A percentile compares a stretch with the other conserved stretches of the same genome.
Conservation (phyloP, 2,329 filamentous ascomycete genomes). For the Penicillium sp. region DNA sequence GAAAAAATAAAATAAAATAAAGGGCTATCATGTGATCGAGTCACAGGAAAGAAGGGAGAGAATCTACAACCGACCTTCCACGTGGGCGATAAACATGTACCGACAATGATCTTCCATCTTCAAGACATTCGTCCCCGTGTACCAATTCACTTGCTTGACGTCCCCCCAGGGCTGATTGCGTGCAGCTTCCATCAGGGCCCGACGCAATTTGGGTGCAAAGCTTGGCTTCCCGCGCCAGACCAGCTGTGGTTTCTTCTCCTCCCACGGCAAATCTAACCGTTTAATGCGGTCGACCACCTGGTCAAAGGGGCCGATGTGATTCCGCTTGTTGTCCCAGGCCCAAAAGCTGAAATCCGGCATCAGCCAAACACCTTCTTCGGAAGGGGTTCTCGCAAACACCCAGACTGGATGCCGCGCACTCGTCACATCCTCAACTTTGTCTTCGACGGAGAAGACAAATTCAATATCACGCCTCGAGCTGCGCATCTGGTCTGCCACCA, state of each 20-base stretch:
- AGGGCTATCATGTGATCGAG: background rate
- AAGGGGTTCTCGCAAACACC: conserved; percentile 37
- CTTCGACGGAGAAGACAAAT: conserved; percentile 42
- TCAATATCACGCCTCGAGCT: conserved; percentile 40
- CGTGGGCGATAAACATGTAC: conserved; percentile 49
- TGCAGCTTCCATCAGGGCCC: conserved; percentile 36
- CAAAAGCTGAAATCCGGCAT: conserved; percentile 51
- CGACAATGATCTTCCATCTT: conserved; percentile 49
- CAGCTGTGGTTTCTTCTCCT: conserved; percentile 38
- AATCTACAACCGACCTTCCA: conserved; percentile 39
- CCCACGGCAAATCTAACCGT: conserved; percentile 26
- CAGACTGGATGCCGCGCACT: conserved; percentile 35
- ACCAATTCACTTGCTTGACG: conserved; percentile 40
- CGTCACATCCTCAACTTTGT: conserved; percentile 40
- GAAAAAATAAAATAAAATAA: background rate
- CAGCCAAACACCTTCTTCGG: conserved; percentile 43
- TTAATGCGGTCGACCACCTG: conserved; percentile 32
- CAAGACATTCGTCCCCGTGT: conserved; percentile 38
- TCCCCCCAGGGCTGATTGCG: conserved; percentile 43
- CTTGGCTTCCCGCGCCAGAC: conserved; percentile 46
- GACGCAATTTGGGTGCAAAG: conserved; percentile 37
- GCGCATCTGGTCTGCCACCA: conserved; percentile 34
- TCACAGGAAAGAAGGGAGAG: background rate
- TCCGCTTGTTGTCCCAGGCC: conserved; percentile 40
- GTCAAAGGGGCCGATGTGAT: conserved; percentile 32